Conservation (phyloP, 768 basidiomycete genomes). For the Hypholoma sublateritium region DNA sequence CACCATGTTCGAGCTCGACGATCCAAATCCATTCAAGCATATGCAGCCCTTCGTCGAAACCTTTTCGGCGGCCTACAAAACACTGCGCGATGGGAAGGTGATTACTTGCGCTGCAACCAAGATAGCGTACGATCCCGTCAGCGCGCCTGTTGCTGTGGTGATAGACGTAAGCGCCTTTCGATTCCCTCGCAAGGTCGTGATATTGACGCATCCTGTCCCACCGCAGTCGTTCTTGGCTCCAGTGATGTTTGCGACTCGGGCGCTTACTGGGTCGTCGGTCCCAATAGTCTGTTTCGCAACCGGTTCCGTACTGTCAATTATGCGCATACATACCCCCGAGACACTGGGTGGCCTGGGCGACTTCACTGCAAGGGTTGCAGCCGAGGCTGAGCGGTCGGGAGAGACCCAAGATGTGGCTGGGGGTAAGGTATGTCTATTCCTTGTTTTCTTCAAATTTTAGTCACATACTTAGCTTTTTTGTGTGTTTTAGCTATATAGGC, state of each 20-base stretch:
- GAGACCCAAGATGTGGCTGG: constrained; percentile 3
- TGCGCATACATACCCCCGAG: constrained; percentile 10
- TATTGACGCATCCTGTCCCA: background rate
- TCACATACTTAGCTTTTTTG: background rate
- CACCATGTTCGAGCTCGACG: constrained; percentile 3
- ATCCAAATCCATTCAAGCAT: background rate
- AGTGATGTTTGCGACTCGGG: constrained; percentile 4
- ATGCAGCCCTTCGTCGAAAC: constrained; percentile 3
- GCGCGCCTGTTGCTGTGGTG: constrained; percentile 7
- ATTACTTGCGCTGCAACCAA: constrained; percentile 8
- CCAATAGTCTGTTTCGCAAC: constrained; percentile 8
- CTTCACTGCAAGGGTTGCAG: constrained; percentile 6
- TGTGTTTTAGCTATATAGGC: constrained; percentile 2
- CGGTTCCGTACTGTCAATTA: background rate
- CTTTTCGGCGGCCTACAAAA: constrained; percentile 4
- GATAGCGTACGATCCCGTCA: constrained; percentile 9
- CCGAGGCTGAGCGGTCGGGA: constrained; percentile 2
- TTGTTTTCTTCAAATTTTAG: background rate
- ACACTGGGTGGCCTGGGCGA: constrained; percentile 9
- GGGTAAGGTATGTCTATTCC: constrained; percentile 3
- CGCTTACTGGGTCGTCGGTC: constrained; percentile 7
- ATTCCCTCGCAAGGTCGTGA: background rate
- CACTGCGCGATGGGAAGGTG: background rate
- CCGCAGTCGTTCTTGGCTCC: constrained; percentile 7
- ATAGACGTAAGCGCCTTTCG: constrained; percentile 5